Evolutionary conservation across 352 stramenopile species (phyloP), one percentile per base, ranked within the genome.

Genomic region (Pythium pyrilobum): DNA sequence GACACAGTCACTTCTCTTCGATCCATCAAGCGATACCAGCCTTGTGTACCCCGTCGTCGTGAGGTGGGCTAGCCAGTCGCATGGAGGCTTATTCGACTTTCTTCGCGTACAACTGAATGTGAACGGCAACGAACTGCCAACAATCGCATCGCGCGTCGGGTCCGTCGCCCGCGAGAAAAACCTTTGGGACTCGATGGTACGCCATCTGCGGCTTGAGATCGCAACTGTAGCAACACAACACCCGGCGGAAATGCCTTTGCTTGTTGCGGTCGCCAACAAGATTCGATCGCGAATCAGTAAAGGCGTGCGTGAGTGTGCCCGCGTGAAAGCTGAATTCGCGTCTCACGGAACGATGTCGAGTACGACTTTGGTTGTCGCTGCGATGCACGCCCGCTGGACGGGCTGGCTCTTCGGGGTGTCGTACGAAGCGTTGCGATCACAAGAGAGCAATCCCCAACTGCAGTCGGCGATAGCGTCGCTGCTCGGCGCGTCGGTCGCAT

Each of bases 331-430:
- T n/a, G n/a, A n/a, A n/a, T n/a, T n/a, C n/a, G n/a, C n/a, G n/a
- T n/a, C n/a, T n/a, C n/a, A n/a, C n/a, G 8, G 8, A 13, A 36
- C 13, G 8, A 36, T 8, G 8, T 13, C 8, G 31, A 13, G 8
- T 13, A 36, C 31, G 31, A 36, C 31, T 27, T 28, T 38, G 15
- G 29, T 40, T 9, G 25, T 8, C 20, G 16, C 18, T 11, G 39
- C 51, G 4, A 58, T 43, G 31, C 40, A 54, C 25, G 51, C 58
- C 2, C 50, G 38, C 2, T 66, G 58, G 58, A 48, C 25, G 10
- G 2, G 47, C 44, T 66, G 58, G 58, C 27, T 66, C 2, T 13
- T 56, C 10, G 21, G 28, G 15, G 18, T 40, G 28, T 36, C 8
- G 31, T 36, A 8, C 13, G 31, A 36, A 36, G 31, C 31, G 13